These are phyloP conservation scores for Crithidia acanthocephali DNA, from an alignment of 208 protist genomes.

Conservation along the genomic window DNA sequence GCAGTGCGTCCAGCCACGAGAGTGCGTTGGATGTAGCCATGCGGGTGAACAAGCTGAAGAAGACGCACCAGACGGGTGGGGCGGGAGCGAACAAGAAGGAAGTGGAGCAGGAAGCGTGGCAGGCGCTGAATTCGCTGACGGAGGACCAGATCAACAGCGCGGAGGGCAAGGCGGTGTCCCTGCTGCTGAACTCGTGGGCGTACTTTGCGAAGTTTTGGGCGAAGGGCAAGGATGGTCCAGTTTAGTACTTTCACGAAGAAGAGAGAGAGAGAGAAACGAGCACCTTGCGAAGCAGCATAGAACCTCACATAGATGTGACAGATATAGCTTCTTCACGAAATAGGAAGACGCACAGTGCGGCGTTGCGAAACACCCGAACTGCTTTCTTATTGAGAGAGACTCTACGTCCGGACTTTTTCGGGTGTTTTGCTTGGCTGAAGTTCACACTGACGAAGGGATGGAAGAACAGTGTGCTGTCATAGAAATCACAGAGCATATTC, in stretches of 20 bases:
- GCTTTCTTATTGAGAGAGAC: too few relatives aligned
- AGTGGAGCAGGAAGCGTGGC: conserved; percentile 82
- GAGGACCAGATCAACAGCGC: conserved; percentile 88
- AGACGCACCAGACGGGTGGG: conserved; percentile 72
- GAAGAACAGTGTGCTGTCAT: too few relatives aligned
- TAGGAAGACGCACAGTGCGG: too few relatives aligned
- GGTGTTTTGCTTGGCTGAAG: too few relatives aligned
- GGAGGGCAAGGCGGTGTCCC: conserved; percentile 86
- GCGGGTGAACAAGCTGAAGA: conserved; percentile 87
- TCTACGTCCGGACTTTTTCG: too few relatives aligned
- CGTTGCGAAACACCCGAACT: too few relatives aligned
- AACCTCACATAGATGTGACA: too few relatives aligned
- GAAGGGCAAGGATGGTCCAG: conserved; percentile 83
- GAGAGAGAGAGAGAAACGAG: not conserved
- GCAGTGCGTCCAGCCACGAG: conserved; percentile 26
- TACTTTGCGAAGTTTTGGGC: conserved; percentile 93
- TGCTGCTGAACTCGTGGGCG: conserved; percentile 91
- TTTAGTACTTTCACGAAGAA: conserved; percentile 1
- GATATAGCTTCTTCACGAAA: too few relatives aligned
- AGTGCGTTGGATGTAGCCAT: conserved; percentile 88
- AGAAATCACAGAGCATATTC: too few relatives aligned
- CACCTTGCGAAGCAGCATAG: not conserved
- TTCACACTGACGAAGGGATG: too few relatives aligned
- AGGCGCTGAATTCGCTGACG: conserved; percentile 71
- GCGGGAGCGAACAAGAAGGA: conserved; percentile 59